phyloP scores from a whole-genome alignment of 805 yeast species.

The Brettanomyces bruxellensis region DNA sequence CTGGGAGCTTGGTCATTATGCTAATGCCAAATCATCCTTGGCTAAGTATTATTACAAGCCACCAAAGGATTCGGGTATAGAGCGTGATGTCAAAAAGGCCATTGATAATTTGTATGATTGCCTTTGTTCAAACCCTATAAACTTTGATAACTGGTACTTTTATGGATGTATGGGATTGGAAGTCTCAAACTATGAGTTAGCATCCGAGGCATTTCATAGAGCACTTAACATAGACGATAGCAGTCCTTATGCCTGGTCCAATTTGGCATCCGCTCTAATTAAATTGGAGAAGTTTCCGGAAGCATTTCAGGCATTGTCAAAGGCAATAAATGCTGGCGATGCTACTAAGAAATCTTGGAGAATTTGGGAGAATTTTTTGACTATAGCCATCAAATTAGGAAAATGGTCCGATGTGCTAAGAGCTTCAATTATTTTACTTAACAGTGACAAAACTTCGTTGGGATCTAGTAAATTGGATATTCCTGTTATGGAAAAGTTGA shows the following conservation, averaged over 20 bases:
- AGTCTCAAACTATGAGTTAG: slow-evolving; percentile 56
- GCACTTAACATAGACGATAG: slow-evolving; percentile 81
- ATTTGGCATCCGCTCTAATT: slow-evolving; percentile 73
- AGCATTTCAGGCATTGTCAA: slow-evolving; percentile 77
- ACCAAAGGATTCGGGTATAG: slow-evolving; percentile 43
- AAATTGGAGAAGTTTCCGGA: slow-evolving; percentile 57
- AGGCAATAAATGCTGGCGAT: slow-evolving; percentile 64
- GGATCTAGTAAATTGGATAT: slow-evolving; percentile 57
- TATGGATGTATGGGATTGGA: slow-evolving; percentile 90
- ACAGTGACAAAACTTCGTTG: slow-evolving; percentile 41
- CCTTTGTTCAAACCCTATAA: slow-evolving; percentile 61
- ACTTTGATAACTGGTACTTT: slow-evolving; percentile 79
- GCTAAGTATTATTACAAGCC: slow-evolving; percentile 66
- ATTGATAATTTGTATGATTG: slow-evolving; percentile 68
- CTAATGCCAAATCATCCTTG: slow-evolving; percentile 78
- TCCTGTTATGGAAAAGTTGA: slow-evolving; percentile 66
- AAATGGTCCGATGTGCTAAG: slow-evolving; percentile 84
- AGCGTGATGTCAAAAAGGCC: slow-evolving; percentile 43
- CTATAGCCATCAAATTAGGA: slow-evolving; percentile 71
- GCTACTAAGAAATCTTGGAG: slow-evolving; percentile 71
- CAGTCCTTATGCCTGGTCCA: slow-evolving; percentile 83
- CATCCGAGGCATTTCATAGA: slow-evolving; percentile 87
- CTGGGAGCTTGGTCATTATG: slow-evolving; percentile 78
- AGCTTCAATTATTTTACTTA: slow-evolving; percentile 60
- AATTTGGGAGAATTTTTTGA: slow-evolving; percentile 79